These are phyloP conservation scores for Neopestalotiopsis sp. DNA, from an alignment of 2,329 filamentous ascomycete species.

Conservation along the genomic window DNA sequence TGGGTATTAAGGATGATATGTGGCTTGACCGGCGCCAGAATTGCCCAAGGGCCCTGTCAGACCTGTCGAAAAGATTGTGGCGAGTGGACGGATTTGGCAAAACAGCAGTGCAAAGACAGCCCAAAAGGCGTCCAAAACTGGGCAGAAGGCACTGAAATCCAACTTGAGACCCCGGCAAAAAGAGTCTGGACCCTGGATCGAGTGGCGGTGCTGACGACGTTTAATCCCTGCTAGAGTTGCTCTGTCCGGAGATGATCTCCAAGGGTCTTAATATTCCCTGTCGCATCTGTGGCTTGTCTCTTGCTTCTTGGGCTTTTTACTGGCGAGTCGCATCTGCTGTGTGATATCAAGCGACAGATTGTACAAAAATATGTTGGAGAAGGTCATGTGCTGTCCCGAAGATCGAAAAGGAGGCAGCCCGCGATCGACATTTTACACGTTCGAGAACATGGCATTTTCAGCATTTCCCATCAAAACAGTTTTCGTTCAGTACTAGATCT, in stretches of 20 bases:
- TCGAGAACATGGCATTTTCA: neutral
- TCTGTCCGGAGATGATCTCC: conserved; percentile 28
- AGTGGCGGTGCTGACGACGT: conserved; percentile 37
- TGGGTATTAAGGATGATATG: conserved; percentile 5
- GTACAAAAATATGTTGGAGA: neutral
- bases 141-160: conserved; percentile 23
- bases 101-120: neutral
- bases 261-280: conserved; percentile 4
- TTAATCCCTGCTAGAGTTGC: conserved; percentile 16
- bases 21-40: conserved; percentile 11
- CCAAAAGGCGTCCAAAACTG: conserved; percentile 27
- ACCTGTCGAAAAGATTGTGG: conserved; percentile 23
- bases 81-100: conserved; percentile 26
- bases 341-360: neutral
- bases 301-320: neutral
- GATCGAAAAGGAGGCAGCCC: conserved; percentile 7
- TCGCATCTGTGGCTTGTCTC: neutral
- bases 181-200: conserved; percentile 23
- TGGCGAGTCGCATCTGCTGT: conserved; percentile 7
- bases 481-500: neutral
- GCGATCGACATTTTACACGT: neutral
- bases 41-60: conserved; percentile 20
- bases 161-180: conserved; percentile 20
- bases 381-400: neutral
- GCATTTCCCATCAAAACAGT: neutral